Evolutionary conservation across 106 monocot species (phyloP).

Genomic region (Dendrobium officinale): DNA sequence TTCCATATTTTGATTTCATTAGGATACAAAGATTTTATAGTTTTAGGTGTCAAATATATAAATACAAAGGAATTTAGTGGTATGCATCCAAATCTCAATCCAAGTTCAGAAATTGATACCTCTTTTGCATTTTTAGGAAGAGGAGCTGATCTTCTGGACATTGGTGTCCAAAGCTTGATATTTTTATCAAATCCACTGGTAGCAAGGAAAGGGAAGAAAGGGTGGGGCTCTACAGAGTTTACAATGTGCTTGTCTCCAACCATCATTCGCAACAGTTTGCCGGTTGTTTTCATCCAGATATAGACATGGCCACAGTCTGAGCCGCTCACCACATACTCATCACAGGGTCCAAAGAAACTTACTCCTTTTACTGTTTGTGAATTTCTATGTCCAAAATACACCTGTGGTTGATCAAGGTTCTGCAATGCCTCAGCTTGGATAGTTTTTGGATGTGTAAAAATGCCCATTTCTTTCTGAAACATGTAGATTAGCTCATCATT

Average conservation of each 20-base stretch:
- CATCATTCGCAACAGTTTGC: slow-evolving; percentile 63
- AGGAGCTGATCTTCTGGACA: slow-evolving; percentile 15
- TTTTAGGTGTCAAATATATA: no score
- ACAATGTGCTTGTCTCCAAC: slow-evolving; percentile 66
- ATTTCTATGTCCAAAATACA: slow-evolving; percentile 80
- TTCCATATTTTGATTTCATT: no score
- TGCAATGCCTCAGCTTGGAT: slow-evolving; percentile 22
- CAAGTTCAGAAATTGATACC: slow-evolving; percentile 16
- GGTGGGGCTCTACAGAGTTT: slow-evolving; percentile 80
- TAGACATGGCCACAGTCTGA: slow-evolving; percentile 87
- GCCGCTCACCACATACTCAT: slow-evolving; percentile 78
- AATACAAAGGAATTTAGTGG: no score
- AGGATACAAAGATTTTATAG: no score
- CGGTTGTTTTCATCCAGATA: slow-evolving; percentile 73
- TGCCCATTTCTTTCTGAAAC: slow-evolving; percentile 65
- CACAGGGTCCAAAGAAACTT: slow-evolving; percentile 73
- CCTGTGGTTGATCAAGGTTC: slow-evolving; percentile 37
- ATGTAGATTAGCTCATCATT: slow-evolving; percentile 78
- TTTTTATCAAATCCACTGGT: slow-evolving; percentile 77
- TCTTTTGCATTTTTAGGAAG: slow-evolving; percentile 51
- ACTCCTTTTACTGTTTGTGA: slow-evolving; percentile 63
- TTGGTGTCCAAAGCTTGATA: slow-evolving; percentile 76
- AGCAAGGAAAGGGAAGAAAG: slow-evolving; percentile 64
- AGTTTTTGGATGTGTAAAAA: slow-evolving; percentile 41
- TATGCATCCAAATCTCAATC: background rate